These are phyloP conservation scores for Tylopilus felleus DNA, from an alignment of 768 basidiomycete species.

Conservation along the genomic window DNA sequence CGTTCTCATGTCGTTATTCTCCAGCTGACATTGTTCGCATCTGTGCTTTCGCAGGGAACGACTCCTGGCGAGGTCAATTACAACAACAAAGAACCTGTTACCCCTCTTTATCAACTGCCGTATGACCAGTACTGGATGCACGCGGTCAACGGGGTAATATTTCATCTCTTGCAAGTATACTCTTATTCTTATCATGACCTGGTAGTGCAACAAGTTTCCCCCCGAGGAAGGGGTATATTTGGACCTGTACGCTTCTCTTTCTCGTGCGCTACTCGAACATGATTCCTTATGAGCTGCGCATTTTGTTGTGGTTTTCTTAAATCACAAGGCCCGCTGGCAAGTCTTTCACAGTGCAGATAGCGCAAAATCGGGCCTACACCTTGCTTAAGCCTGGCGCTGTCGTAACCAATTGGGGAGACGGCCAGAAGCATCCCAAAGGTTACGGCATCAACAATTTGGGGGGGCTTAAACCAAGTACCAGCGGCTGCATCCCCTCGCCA, in stretches of 20 bases:
- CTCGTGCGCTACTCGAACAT: background rate
- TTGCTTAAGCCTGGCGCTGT: fast-evolving
- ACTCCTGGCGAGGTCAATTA: background rate
- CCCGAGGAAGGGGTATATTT: background rate
- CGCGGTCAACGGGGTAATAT: background rate
- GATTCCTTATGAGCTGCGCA: background rate
- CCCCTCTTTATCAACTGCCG: background rate
- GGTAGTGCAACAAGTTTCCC: constrained; percentile 1
- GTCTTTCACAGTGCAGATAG: background rate
- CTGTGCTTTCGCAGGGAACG: constrained; percentile 4
- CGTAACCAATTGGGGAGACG: constrained; percentile 2
- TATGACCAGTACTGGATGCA: constrained; percentile 10
- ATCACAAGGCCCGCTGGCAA: constrained; percentile 2
- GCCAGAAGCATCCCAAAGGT: background rate
- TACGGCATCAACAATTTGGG: background rate
- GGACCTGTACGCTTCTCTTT: constrained; percentile 9
- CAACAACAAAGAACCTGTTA: background rate
- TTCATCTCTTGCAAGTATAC: background rate
- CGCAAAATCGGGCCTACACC: constrained; percentile 2
- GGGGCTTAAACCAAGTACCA: background rate
- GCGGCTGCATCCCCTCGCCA: background rate
- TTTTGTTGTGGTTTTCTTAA: background rate
- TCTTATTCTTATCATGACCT: background rate
- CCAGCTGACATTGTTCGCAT: background rate
- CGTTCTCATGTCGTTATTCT: background rate